Evolutionary conservation across 306 rosid genomes (phyloP).

Genomic region (Cotoneaster glaucophyllus): DNA sequence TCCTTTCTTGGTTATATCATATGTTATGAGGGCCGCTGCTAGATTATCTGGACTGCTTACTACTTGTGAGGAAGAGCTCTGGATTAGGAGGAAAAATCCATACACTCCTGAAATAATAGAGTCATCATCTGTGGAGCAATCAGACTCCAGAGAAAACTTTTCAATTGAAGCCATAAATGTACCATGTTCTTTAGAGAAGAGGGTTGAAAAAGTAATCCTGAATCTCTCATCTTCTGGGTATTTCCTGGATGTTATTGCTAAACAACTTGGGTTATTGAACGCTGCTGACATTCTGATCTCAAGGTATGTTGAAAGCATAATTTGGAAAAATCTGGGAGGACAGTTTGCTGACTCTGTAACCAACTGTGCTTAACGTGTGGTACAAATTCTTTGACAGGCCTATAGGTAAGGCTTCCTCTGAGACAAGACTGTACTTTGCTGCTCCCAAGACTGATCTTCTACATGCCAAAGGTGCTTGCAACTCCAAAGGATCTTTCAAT

Average conservation of each 20-base stretch:
- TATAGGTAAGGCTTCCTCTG: conserved; percentile 84
- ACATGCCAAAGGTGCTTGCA: conserved; percentile 36
- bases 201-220: conserved; percentile 48
- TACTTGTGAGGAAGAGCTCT: conserved; percentile 48
- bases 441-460: conserved; percentile 40
- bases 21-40: conserved; percentile 48
- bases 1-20: conserved; percentile 47
- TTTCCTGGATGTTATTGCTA: conserved; percentile 75
- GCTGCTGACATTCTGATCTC: conserved; percentile 60
- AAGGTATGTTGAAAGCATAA: conserved; percentile 43
- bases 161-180: conserved; percentile 46
- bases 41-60: conserved; percentile 41
- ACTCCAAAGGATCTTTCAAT: conserved; percentile 44
- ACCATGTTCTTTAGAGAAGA: conserved; percentile 57
- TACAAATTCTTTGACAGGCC: conserved; percentile 40
- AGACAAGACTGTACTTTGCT: conserved; percentile 68
- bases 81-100: conserved; percentile 57
- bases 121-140: conserved; percentile 28
- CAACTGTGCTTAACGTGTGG: conserved; percentile 11
- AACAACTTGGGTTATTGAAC: conserved; percentile 64
- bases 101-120: conserved; percentile 49
- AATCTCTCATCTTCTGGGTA: conserved; percentile 52
- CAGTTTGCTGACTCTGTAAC: background rate
- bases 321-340: background rate
- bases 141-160: conserved; percentile 29